Percentiles rank a stretch among this genome's conserved stretches.
Evolutionary conservation across 2,329 filamentous ascomycete genomes (phyloP).

Genomic region (Verticillium longisporum): DNA sequence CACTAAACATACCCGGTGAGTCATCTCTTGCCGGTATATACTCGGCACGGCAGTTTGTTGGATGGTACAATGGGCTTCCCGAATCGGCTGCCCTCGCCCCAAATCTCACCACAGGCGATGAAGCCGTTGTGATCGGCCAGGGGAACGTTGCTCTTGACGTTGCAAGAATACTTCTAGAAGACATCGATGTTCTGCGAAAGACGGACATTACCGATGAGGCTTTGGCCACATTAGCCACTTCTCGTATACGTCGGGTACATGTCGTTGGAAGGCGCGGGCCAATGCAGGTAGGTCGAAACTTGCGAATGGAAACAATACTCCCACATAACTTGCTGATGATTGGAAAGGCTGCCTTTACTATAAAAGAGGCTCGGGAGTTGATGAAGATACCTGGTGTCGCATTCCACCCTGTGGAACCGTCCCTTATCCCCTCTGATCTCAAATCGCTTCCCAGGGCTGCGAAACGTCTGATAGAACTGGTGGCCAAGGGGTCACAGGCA

Average conservation of each 20-base stretch:
- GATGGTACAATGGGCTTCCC: conserved; percentile 96
- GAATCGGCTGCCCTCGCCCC: conserved; percentile 69
- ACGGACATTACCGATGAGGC: conserved; percentile 90
- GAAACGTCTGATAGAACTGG: conserved; percentile 71
- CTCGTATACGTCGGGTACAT: conserved; percentile 70
- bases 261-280: conserved; percentile 88
- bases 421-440: conserved; percentile 61
- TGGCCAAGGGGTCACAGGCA: conserved; percentile 65
- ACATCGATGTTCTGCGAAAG: conserved; percentile 63
- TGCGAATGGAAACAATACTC: background rate
- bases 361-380: conserved; percentile 87
- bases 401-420: conserved; percentile 62
- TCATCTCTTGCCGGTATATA: conserved; percentile 64
- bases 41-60: conserved; percentile 88
- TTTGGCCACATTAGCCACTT: conserved; percentile 63
- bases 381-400: conserved; percentile 67
- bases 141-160: conserved; percentile 96
- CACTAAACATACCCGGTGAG: conserved; percentile 75
- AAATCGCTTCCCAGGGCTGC: conserved; percentile 67
- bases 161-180: conserved; percentile 75
- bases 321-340: background rate
- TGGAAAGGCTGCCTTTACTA: conserved; percentile 79
- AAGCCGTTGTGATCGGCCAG: conserved; percentile 85
- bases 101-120: conserved; percentile 66
- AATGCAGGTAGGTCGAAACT: conserved; percentile 56